Conservation (phyloP, 1,284 basidiomycete genomes). For the Tetrapyrgos nigripes region DNA sequence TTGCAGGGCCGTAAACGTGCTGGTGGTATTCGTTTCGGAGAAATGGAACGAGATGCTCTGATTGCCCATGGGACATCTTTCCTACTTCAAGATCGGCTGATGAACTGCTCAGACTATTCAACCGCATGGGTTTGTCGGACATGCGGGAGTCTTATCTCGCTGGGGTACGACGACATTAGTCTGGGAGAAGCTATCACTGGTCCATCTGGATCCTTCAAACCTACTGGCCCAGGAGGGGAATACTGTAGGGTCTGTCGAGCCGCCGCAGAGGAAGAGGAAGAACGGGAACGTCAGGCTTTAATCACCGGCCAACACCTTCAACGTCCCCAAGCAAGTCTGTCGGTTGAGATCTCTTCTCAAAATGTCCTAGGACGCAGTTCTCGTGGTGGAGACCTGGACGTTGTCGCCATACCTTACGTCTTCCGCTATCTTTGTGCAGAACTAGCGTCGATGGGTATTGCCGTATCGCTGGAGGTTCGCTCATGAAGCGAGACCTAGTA, state of each 20-base stretch:
- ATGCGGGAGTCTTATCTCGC: slow-evolving; percentile 94
- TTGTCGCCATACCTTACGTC: slow-evolving; percentile 96
- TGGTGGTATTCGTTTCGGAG: slow-evolving; percentile 99
- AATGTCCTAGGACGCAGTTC: slow-evolving; percentile 64
- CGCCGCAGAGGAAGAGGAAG: slow-evolving; percentile 67
- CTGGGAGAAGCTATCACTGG: slow-evolving; percentile 69
- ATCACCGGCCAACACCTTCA: slow-evolving; percentile 53
- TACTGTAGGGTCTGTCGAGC: slow-evolving; percentile 92
- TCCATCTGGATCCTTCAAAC: slow-evolving; percentile 53
- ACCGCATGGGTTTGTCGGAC: slow-evolving; percentile 98
- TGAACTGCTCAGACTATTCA: slow-evolving; percentile 99
- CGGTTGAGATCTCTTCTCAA: slow-evolving; percentile 66
- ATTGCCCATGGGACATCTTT: slow-evolving; percentile 99
- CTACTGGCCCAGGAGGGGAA: slow-evolving; percentile 79
- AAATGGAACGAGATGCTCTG: slow-evolving; percentile 99
- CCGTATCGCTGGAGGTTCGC: slow-evolving; percentile 75
- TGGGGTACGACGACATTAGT: slow-evolving; percentile 90
- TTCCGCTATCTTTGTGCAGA: slow-evolving; percentile 90
- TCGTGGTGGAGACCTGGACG: slow-evolving; percentile 86
- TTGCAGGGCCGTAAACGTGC: slow-evolving; percentile 94
- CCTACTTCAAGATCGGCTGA: slow-evolving; percentile 96
- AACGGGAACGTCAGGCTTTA: slow-evolving; percentile 59
- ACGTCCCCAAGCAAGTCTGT: slow-evolving; percentile 54
- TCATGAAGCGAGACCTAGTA: too few relatives aligned
- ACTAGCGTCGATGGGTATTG: slow-evolving; percentile 86